These are phyloP conservation scores for Talaromyces sp. DNA, from an alignment of 2,329 filamentous ascomycete species.

Conservation along the genomic window DNA sequence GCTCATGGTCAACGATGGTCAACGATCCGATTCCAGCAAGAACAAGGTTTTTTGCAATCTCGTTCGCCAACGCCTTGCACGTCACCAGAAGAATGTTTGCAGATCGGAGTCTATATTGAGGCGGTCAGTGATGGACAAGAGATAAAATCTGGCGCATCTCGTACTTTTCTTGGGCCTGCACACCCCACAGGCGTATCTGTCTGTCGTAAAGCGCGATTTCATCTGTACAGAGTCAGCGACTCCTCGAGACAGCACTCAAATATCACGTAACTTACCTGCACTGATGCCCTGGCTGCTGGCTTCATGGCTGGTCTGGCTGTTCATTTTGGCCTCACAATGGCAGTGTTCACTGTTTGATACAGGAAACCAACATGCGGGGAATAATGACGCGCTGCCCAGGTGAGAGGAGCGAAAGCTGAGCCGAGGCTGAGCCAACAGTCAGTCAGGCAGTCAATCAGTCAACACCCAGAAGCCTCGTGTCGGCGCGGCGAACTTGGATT, in stretches of 20 bases:
- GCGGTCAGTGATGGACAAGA: background rate
- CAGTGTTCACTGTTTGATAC: background rate
- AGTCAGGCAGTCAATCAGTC: background rate
- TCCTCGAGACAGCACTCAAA: background rate
- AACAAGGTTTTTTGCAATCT: constrained; percentile 95
- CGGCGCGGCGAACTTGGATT: background rate
- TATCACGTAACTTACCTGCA: constrained; percentile 21
- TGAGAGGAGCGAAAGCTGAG: background rate
- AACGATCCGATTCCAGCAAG: constrained; percentile 86
- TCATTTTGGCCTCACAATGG: background rate
- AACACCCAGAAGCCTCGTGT: background rate
- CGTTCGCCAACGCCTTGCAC: constrained; percentile 80
- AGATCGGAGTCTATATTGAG: constrained; percentile 62
- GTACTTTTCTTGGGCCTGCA: constrained; percentile 79
- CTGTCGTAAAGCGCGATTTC: constrained; percentile 97
- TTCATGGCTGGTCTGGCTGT: constrained; percentile 19
- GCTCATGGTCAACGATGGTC: constrained; percentile 75
- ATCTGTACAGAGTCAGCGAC: constrained; percentile 47
- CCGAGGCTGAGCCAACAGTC: background rate
- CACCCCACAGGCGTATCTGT: constrained; percentile 95
- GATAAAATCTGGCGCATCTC: constrained; percentile 5
- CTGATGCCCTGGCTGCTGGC: constrained; percentile 24
- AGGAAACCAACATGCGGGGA: background rate
- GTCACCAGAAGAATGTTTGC: constrained; percentile 87
- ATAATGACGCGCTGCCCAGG: background rate